phyloP scores from a whole-genome alignment of 2,329 filamentous ascomycete genomes.

The Aspergillus aculeatus region DNA sequence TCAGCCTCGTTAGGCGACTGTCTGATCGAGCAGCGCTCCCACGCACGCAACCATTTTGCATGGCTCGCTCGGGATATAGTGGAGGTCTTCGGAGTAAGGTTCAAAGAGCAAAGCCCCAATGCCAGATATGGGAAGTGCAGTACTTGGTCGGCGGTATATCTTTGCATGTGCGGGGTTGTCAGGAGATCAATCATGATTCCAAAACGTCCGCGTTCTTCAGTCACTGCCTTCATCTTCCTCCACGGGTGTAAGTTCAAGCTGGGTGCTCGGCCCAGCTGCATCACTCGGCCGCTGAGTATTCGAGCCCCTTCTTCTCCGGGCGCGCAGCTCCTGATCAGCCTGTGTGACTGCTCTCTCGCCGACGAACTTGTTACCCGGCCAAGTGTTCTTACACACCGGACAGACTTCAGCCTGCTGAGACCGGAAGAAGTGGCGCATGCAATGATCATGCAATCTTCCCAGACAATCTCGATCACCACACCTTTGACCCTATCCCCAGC shows the following conservation, averaged over 20 bases:
- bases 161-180: background rate
- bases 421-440: slow-evolving; percentile 70
- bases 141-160: background rate
- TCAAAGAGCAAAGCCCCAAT: background rate
- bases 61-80: background rate
- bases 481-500: slow-evolving; percentile 62
- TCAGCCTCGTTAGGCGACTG: background rate
- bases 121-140: background rate
- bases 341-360: slow-evolving; percentile 51
- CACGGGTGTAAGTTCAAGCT: background rate
- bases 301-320: background rate
- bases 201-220: background rate
- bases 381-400: slow-evolving; percentile 55
- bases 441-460: slow-evolving; percentile 73
- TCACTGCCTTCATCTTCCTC: background rate
- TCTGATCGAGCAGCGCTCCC: background rate
- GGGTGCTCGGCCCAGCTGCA: background rate
- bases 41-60: background rate
- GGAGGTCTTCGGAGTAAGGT: background rate
- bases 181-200: background rate
- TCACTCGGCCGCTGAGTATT: background rate
- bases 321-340: background rate
- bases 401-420: slow-evolving; percentile 63
- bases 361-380: slow-evolving; percentile 53
- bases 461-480: slow-evolving; percentile 68